A percentile compares a stretch with the other conserved stretches of the same genome.
Evolutionary conservation across 2,329 filamentous ascomycete genomes (phyloP).

Genomic region (Blumeriella jaapii): DNA sequence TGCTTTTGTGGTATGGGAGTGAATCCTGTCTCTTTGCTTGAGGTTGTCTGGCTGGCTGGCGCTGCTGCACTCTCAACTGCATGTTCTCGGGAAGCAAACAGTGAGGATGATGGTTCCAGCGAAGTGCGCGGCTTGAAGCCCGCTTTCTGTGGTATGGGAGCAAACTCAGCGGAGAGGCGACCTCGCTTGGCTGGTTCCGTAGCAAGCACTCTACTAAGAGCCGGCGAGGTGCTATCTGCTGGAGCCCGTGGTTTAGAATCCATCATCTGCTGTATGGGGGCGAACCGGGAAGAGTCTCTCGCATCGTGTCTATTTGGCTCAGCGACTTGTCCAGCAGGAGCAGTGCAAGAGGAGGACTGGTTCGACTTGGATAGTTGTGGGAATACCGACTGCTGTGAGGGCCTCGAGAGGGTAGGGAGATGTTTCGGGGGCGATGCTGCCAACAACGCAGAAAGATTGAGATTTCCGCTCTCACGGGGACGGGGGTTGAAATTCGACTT

Average conservation of each 20-base stretch:
- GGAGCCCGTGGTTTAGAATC: too few species aligned
- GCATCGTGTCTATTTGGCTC: not conserved
- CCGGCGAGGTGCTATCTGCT: too few species aligned
- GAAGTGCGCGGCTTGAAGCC: too few species aligned
- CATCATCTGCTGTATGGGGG: too few species aligned
- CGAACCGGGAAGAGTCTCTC: too few species aligned
- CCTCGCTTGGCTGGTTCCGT: too few species aligned
- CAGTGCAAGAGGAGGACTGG: not conserved
- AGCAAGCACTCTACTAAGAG: too few species aligned
- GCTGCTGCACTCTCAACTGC: not conserved
- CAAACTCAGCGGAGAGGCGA: too few species aligned
- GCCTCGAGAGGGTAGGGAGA: slow-evolving; percentile 17
- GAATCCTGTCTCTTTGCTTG: slow-evolving; percentile 8
- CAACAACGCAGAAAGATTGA: slow-evolving; percentile 23
- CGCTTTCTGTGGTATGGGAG: too few species aligned
- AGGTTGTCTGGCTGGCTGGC: not conserved
- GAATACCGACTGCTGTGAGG: slow-evolving; percentile 4
- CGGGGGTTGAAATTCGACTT: slow-evolving; percentile 25
- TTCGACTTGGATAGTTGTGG: slow-evolving; percentile 3
- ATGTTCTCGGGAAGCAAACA: too few species aligned
- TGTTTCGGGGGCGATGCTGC: slow-evolving; percentile 19
- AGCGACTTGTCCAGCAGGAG: not conserved
- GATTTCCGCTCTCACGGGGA: slow-evolving; percentile 12
- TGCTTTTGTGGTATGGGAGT: slow-evolving; percentile 23
- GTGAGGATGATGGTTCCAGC: too few species aligned